Conservation (phyloP, 495 filamentous ascomycete species). For the Aspergillus olivimuriae region DNA sequence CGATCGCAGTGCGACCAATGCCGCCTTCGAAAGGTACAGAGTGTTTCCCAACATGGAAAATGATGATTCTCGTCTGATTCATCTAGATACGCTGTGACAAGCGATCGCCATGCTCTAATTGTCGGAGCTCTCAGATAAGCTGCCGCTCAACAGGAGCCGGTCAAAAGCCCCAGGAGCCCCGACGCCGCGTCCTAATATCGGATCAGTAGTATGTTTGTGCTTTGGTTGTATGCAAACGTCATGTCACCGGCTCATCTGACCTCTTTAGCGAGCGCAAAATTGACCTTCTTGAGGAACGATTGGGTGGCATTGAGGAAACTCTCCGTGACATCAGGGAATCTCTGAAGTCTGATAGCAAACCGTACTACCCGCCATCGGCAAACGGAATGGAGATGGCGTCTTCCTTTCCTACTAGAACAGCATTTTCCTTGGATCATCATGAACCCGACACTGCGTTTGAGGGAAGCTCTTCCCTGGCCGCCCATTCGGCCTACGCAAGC, state of each 20-base stretch:
- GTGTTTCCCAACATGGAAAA: background rate
- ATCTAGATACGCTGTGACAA: slow-evolving; percentile 40
- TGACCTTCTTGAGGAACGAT: slow-evolving; percentile 57
- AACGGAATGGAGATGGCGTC: slow-evolving; percentile 14
- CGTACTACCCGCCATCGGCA: slow-evolving; percentile 14
- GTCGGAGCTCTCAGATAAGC: slow-evolving; percentile 34
- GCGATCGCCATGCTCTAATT: slow-evolving; percentile 41
- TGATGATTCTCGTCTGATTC: background rate
- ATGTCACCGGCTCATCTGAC: too few species aligned
- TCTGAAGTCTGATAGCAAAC: slow-evolving; percentile 1
- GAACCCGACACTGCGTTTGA: slow-evolving; percentile 47
- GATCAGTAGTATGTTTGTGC: slow-evolving; percentile 53
- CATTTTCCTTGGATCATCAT: slow-evolving; percentile 29
- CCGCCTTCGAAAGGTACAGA: slow-evolving; percentile 43
- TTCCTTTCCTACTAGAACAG: slow-evolving; percentile 17
- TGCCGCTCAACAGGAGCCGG: slow-evolving; percentile 55
- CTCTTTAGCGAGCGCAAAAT: slow-evolving; percentile 57
- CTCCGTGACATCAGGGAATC: slow-evolving; percentile 32
- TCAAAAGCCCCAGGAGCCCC: slow-evolving; percentile 50
- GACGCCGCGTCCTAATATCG: slow-evolving; percentile 60
- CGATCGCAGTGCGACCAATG: slow-evolving; percentile 45
- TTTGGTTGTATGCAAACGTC: background rate
- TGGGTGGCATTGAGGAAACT: slow-evolving; percentile 50
- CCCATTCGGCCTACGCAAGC: slow-evolving; percentile 59
- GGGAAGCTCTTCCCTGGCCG: slow-evolving; percentile 52